Evolutionary conservation across 2,329 filamentous ascomycete genomes (phyloP).

Genomic region (Penicillium sp.): DNA sequence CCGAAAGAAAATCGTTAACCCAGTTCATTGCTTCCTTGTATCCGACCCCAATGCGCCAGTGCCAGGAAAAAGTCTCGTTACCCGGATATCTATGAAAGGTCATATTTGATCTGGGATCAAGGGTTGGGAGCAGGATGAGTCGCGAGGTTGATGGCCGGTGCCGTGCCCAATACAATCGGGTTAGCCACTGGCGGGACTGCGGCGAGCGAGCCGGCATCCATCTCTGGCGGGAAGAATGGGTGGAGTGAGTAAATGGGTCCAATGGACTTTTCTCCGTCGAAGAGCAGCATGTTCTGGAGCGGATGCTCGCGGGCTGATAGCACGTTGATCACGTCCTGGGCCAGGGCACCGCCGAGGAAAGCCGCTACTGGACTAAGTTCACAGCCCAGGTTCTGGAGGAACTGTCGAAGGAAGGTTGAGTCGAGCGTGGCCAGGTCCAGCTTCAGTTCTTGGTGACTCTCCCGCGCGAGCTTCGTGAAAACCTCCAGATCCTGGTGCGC

Average conservation of each 20-base stretch:
- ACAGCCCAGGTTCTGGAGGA: slow-evolving; percentile 80
- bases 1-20: not conserved
- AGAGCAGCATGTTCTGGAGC: slow-evolving; percentile 90
- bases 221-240: slow-evolving; percentile 56
- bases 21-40: not conserved
- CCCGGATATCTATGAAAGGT: not conserved
- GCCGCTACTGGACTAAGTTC: slow-evolving; percentile 87
- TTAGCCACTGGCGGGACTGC: slow-evolving; percentile 33
- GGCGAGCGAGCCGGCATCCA: slow-evolving; percentile 27
- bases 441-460: slow-evolving; percentile 74
- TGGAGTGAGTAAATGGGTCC: slow-evolving; percentile 81
- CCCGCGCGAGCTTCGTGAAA: slow-evolving; percentile 77
- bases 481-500: slow-evolving; percentile 66
- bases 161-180: slow-evolving; percentile 23
- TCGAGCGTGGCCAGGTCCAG: slow-evolving; percentile 68
- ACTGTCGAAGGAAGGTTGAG: slow-evolving; percentile 75
- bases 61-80: not conserved
- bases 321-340: slow-evolving; percentile 97
- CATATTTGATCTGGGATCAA: not conserved
- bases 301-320: slow-evolving; percentile 89
- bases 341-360: slow-evolving; percentile 84
- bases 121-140: slow-evolving; percentile 1
- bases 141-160: slow-evolving; percentile 3
- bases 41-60: not conserved
- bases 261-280: slow-evolving; percentile 80